A percentile compares a stretch with the other conserved stretches of the same genome.
These are phyloP conservation scores for Citrus trifoliata DNA, from an alignment of 345 rosid genomes.

Conservation along the genomic window DNA sequence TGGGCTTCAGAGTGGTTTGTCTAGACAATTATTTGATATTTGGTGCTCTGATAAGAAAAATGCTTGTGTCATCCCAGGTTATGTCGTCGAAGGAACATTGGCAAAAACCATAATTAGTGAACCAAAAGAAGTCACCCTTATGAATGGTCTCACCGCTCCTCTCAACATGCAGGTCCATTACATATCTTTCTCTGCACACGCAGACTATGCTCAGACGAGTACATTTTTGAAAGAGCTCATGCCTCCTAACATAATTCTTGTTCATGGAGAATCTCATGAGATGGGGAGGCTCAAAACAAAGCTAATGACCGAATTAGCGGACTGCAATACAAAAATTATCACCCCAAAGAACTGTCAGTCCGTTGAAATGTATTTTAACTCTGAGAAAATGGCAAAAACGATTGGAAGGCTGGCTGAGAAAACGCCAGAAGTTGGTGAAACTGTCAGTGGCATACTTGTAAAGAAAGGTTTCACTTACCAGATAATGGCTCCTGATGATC, in stretches of 20 bases:
- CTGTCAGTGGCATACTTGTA: constrained; percentile 76
- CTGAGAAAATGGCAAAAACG: constrained; percentile 92
- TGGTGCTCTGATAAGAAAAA: constrained; percentile 96
- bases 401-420: constrained; percentile 81
- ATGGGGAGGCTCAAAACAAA: constrained; percentile 96
- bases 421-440: constrained; percentile 75
- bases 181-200: constrained; percentile 93
- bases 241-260: constrained; percentile 95
- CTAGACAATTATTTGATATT: constrained; percentile 83
- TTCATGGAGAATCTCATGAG: constrained; percentile 89
- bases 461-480: constrained; percentile 96
- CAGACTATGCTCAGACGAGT: constrained; percentile 95
- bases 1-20: constrained; percentile 88
- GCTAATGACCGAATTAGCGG: constrained; percentile 69
- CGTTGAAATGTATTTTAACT: constrained; percentile 77
- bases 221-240: constrained; percentile 82
- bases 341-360: constrained; percentile 94
- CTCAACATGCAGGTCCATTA: constrained; percentile 91
- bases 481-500: constrained; percentile 97
- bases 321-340: constrained; percentile 73
- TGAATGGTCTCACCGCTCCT: constrained; percentile 90
- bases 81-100: constrained; percentile 76
- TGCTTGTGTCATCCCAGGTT: constrained; percentile 83
- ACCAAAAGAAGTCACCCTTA: constrained; percentile 89
- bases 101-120: constrained; percentile 85